Evolutionary conservation across 345 rosid genomes (phyloP).

Genomic region (Citrus sp.): DNA sequence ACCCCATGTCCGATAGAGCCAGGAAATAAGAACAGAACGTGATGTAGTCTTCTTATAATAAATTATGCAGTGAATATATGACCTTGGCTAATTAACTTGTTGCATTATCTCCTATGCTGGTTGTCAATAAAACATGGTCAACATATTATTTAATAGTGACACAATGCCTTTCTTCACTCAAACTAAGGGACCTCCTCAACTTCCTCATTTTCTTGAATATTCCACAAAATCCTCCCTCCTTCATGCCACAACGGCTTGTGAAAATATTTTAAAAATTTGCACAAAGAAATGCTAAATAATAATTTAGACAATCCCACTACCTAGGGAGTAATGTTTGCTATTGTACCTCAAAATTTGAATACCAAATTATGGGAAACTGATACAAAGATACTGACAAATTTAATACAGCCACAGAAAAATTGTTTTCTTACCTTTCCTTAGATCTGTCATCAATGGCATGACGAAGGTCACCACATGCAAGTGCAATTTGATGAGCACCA

Average conservation of each 20-base stretch:
- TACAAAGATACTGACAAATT: not conserved
- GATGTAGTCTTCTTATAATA: not conserved
- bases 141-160: too few species aligned
- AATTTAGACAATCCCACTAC: not conserved
- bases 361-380: not conserved
- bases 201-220: not conserved
- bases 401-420: not conserved
- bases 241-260: not conserved
- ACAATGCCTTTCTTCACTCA: not conserved
- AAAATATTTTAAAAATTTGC: not conserved
- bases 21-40: not conserved
- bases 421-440: conserved; percentile 8
- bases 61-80: not conserved
- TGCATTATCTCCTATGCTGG: not conserved
- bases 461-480: conserved; percentile 8
- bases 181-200: not conserved
- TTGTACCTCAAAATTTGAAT: not conserved
- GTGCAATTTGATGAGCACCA: conserved; percentile 13
- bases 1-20: too few species aligned
- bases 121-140: not conserved
- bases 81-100: not conserved
- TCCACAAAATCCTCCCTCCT: not conserved
- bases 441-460: conserved; percentile 5
- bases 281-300: not conserved
- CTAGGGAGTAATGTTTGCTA: not conserved